These are phyloP conservation scores for Arthrinium puccinioides DNA, from an alignment of 2,329 filamentous ascomycete genomes.

Conservation along the genomic window DNA sequence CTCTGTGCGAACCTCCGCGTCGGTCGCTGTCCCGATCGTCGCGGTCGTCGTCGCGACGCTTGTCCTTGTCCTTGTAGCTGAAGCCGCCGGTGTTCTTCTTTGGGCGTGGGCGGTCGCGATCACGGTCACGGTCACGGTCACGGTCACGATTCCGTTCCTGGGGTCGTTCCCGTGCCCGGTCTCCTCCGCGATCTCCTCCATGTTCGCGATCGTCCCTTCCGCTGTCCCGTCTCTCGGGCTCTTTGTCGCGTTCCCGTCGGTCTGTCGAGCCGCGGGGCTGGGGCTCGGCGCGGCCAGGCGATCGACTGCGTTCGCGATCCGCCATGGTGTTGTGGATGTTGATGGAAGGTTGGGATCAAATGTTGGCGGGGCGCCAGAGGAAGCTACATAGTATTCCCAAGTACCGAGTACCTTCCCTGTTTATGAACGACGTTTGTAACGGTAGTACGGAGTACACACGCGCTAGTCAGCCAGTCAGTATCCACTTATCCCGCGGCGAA, in stretches of 20 bases:
- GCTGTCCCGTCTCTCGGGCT: slow-evolving; percentile 7
- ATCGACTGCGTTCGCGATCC: slow-evolving; percentile 5
- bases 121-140: background rate
- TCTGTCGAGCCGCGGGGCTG: background rate
- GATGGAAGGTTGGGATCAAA: too few species aligned
- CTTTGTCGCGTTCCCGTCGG: slow-evolving; percentile 4
- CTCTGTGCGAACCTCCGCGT: slow-evolving; percentile 38
- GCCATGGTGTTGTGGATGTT: background rate
- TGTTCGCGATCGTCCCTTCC: slow-evolving; percentile 14
- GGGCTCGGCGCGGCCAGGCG: slow-evolving; percentile 1
- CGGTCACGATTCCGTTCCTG: background rate
- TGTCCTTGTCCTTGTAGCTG: slow-evolving; percentile 48
- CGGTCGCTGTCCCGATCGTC: slow-evolving; percentile 33
- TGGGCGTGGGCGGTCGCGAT: slow-evolving; percentile 16
- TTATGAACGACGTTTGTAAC: too few species aligned
- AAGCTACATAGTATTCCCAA: too few species aligned
- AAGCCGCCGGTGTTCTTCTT: slow-evolving; percentile 41
- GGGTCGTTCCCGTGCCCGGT: background rate
- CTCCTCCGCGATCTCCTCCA: background rate
- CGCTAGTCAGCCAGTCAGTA: too few species aligned
- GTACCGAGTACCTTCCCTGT: too few species aligned
- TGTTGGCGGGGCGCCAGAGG: too few species aligned
- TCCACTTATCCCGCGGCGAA: too few species aligned
- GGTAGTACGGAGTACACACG: too few species aligned
- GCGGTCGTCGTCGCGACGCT: slow-evolving; percentile 35